These are phyloP conservation scores for Heracleum sosnowskyi DNA, from an alignment of 129 eudicot species.

Conservation along the genomic window DNA sequence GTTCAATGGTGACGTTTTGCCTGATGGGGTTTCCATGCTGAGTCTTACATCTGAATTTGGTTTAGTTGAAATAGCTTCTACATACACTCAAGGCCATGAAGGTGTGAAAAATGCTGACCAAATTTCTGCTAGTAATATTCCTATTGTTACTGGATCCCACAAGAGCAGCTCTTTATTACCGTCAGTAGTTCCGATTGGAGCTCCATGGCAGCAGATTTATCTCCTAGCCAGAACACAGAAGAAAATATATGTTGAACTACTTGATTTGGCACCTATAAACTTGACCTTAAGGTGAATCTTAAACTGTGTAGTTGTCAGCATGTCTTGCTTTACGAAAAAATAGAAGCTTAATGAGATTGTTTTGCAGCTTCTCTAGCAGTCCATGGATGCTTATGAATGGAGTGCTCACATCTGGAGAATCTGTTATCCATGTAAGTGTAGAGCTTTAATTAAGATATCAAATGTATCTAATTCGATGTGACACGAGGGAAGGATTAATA, in stretches of 20 bases:
- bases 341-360: neutral
- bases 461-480: neutral
- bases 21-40: slow-evolving; percentile 34
- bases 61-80: slow-evolving; percentile 20
- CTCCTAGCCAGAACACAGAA: slow-evolving; percentile 73
- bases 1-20: slow-evolving; percentile 34
- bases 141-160: slow-evolving; percentile 19
- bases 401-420: slow-evolving; percentile 84
- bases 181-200: slow-evolving; percentile 72
- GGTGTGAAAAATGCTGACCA: slow-evolving; percentile 24
- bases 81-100: slow-evolving; percentile 19
- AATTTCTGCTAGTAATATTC: slow-evolving; percentile 6
- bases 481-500: neutral
- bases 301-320: neutral
- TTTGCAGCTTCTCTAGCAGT: slow-evolving; percentile 94
- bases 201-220: slow-evolving; percentile 93
- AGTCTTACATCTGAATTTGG: slow-evolving; percentile 35
- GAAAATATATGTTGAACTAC: slow-evolving; percentile 72
- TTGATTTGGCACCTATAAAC: slow-evolving; percentile 79
- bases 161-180: slow-evolving; percentile 35
- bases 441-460: neutral
- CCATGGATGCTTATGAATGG: slow-evolving; percentile 94
- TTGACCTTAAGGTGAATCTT: slow-evolving; percentile 67
- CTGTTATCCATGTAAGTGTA: slow-evolving; percentile 76
- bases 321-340: neutral